Evolutionary conservation across 257 asterid species (phyloP).

Genomic region (Nicotiana knightiana): DNA sequence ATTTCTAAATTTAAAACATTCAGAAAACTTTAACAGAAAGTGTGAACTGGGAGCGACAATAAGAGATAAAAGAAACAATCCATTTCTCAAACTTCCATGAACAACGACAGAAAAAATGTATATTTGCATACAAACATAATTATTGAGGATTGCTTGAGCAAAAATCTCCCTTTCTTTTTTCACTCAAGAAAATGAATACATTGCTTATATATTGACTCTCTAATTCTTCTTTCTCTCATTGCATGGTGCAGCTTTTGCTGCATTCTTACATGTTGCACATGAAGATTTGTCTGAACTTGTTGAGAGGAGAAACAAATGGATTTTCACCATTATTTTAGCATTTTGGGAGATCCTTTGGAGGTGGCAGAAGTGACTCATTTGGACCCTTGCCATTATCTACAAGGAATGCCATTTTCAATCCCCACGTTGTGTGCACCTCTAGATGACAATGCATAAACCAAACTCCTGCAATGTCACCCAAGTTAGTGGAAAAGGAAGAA

Average conservation of each 20-base stretch:
- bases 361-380: slow-evolving; percentile 56
- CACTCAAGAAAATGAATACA: slow-evolving; percentile 26
- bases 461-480: slow-evolving; percentile 37
- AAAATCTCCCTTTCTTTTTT: background rate
- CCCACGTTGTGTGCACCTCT: slow-evolving; percentile 94
- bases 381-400: slow-evolving; percentile 84
- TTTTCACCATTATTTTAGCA: slow-evolving; percentile 28
- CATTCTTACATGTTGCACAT: slow-evolving; percentile 1
- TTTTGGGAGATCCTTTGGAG: slow-evolving; percentile 78
- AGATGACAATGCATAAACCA: slow-evolving; percentile 96
- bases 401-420: slow-evolving; percentile 74
- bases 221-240: background rate
- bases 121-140: slow-evolving; percentile 11
- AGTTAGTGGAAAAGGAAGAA: too few relatives aligned
- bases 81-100: background rate
- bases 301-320: too few relatives aligned
- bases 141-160: slow-evolving; percentile 22
- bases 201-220: background rate
- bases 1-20: background rate
- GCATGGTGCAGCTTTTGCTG: background rate
- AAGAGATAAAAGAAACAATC: background rate
- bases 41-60: background rate
- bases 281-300: background rate
- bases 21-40: background rate
- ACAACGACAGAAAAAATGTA: background rate